phyloP scores from a whole-genome alignment of 75 land plant species.

The Cunninghamia lanceolata region DNA sequence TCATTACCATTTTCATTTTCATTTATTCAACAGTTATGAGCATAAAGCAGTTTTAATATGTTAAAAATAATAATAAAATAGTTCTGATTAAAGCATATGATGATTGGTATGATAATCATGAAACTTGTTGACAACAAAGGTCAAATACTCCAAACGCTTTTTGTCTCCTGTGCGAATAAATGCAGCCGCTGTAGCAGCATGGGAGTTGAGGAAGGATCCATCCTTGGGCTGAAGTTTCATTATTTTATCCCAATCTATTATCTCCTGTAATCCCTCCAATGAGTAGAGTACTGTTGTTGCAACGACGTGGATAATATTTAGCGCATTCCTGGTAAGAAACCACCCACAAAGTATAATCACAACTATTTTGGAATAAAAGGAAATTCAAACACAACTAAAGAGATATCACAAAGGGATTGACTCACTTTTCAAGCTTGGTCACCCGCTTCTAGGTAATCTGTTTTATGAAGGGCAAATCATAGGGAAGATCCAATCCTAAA shows the following conservation, averaged over 20 bases:
- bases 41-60: neutral
- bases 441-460: neutral
- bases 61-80: too few species aligned
- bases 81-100: neutral
- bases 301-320: neutral
- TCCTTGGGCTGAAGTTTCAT: conserved; percentile 17
- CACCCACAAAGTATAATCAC: neutral
- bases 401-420: neutral
- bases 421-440: conserved; percentile 13
- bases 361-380: neutral
- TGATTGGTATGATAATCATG: conserved; percentile 9
- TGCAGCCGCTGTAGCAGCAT: conserved; percentile 21
- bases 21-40: neutral
- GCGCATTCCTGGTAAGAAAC: neutral
- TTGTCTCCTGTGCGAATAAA: conserved; percentile 19
- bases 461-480: conserved; percentile 3
- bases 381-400: neutral
- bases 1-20: neutral
- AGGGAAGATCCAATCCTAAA: conserved; percentile 14
- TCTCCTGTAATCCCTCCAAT: too few species aligned
- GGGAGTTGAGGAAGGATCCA: conserved; percentile 26
- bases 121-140: conserved; percentile 15
- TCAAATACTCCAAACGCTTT: conserved; percentile 24
- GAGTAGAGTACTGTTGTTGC: conserved; percentile 9
- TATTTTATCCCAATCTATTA: too few species aligned